These are phyloP conservation scores for Brasilioporus rufonigricans DNA, from an alignment of 768 basidiomycete genomes.

Conservation along the genomic window DNA sequence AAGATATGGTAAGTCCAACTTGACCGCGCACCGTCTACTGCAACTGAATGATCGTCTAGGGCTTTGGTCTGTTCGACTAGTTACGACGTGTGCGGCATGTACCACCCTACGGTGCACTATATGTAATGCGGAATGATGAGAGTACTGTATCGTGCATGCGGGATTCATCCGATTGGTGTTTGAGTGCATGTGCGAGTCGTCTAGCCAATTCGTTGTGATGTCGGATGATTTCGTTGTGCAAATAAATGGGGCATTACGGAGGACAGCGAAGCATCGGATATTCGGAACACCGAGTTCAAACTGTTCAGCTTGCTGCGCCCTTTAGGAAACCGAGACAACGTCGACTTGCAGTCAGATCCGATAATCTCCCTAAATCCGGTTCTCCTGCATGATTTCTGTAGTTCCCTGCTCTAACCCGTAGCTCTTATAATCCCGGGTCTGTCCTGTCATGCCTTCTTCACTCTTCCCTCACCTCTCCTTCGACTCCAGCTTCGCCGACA, in stretches of 20 bases:
- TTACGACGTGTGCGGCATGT: slow-evolving; percentile 16
- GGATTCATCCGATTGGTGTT: slow-evolving; percentile 2
- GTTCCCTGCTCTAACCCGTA: slow-evolving; percentile 14
- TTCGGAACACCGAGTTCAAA: slow-evolving; percentile 7
- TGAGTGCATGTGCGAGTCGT: not conserved
- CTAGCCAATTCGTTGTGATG: not conserved
- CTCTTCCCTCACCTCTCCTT: slow-evolving; percentile 23
- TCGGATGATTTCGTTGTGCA: not conserved
- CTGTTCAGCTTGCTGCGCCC: not conserved
- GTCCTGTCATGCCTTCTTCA: slow-evolving; percentile 23
- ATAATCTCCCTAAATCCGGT: slow-evolving; percentile 34
- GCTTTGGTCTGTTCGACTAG: slow-evolving; percentile 93
- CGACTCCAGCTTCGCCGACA: slow-evolving; percentile 34
- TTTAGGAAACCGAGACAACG: not conserved
- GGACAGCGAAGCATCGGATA: not conserved
- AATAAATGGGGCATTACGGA: slow-evolving; percentile 9
- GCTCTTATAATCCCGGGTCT: slow-evolving; percentile 26
- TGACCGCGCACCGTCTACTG: not conserved
- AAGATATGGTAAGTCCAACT: slow-evolving; percentile 69
- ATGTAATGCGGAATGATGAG: slow-evolving; percentile 24
- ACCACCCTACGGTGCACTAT: slow-evolving; percentile 9
- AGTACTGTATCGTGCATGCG: slow-evolving; percentile 11
- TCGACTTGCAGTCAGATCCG: slow-evolving; percentile 23
- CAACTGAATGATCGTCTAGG: slow-evolving; percentile 42
- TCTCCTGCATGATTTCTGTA: slow-evolving; percentile 20